Evolutionary conservation across 2,329 filamentous ascomycete genomes (phyloP), one percentile per base, ranked within the genome.

Genomic region (Onygena corvina): DNA sequence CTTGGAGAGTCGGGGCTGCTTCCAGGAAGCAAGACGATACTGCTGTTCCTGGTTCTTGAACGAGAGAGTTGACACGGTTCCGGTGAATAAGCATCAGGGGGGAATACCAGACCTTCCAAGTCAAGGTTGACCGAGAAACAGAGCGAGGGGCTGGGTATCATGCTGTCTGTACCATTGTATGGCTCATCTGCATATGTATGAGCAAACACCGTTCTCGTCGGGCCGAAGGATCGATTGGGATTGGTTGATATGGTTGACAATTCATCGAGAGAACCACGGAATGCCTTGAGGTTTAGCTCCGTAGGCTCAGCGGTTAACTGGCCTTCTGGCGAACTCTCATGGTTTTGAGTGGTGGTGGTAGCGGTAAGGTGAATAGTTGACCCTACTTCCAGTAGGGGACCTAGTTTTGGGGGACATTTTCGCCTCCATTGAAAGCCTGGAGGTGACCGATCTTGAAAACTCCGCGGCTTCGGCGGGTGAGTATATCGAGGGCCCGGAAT

Each of bases 21-120:
- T 6, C 60, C 59, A 0, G 60, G 61, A 2, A 63, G 57, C 9
- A 61, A 46, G 34, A 64, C 55, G 1, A 61, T 47, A 42, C 54
- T 64, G 49, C 61, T 62, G 18, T 59, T 59, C 12, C 57, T 48
- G 27, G 59, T 61, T 18, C 52, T 46, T 16, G 47, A 46, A n/a
- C 49, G 51, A 7, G 44, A 48, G 20, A 40, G 18, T 23, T 33
- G 40, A 12, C 7, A 25, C 2, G 35, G 12, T 20, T 48, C 20
- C 2, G 30, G 9, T 23, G 11, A 11, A 29, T 35, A 7, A 11
- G 14, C 9, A 4, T 12, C 38, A 7, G 27, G 20, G 1, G n/a
- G 48, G 25, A 21, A 34, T n/a, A 40, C 23, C 16, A 34, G 25
- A n/a, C 2, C 21, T 21, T 36, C 46, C 3, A 51, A 48, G 30